Base-by-base conservation (phyloP, 768 basidiomycete species). In the Termitomyces sp. region DNA sequence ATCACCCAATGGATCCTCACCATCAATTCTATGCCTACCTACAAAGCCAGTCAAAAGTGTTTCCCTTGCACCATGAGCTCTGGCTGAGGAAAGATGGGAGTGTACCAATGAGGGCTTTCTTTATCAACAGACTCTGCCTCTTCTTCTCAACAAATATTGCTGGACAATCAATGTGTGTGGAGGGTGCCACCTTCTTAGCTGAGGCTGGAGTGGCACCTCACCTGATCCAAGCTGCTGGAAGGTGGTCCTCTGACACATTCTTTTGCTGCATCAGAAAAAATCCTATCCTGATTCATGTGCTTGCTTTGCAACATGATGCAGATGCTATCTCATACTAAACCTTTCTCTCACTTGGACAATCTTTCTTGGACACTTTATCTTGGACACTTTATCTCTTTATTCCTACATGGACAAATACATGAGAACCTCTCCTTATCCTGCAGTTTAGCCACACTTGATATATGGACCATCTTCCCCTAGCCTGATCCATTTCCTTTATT, bases 151-250 rank as follows among this genome's bases (percentile, higher is more conserved):
- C 22, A 0, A 39, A 50, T 20, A 39, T 71, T 30, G 65, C 62
- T 12, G 77, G 78, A 0, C 79, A 80, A 33, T 78, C 76, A 0
- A 40, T 78, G 40, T 68, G 72, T 9, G 65, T 74, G 0, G 76
- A 76, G 1, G 74, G 76, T 1, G 73, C 76, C 0, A 79, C 76
- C 0, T 58, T 44, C 20, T 65, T 72, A 4, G 76, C 75, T 0
- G 53, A 56, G 4, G 32, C 24, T 0, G 74, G 76, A 0, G 59
- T 65, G 5, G 55, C 72, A 1, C 64, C 66, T 1, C 55, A 66
- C 39, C 33, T 58, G 12, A 76, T 78, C 43, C 74, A 74, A 44
- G 69, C 66, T 0, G 44, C 64, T 0, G 75, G 76, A 0, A 63
- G 72, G 0, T 78, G 76, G 76, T 60, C 70, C 1, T 76, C 74